Evolutionary conservation across 2,329 filamentous ascomycete species (phyloP).

Genomic region (Drechslerella stenobrocha): DNA sequence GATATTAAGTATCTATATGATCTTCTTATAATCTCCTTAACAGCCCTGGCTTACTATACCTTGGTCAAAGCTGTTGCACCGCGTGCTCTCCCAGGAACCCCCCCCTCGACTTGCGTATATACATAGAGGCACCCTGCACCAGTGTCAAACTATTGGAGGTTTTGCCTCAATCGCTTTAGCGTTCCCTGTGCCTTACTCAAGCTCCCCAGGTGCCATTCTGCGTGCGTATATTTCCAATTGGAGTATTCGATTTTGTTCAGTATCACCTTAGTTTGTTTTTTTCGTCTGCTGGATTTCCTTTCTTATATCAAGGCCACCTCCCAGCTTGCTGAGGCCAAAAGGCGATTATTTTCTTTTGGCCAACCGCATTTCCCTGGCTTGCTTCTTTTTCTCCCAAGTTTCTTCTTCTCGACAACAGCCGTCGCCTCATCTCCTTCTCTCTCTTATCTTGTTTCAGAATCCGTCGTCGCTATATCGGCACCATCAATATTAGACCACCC

Average conservation of each 20-base stretch:
- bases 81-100: slow-evolving; percentile 39
- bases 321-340: slow-evolving; percentile 20
- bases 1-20: slow-evolving; percentile 26
- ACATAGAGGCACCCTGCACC: slow-evolving; percentile 16
- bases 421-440: slow-evolving; percentile 12
- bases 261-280: slow-evolving; percentile 15
- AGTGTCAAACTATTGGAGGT: slow-evolving; percentile 10
- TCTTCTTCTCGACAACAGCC: slow-evolving; percentile 15
- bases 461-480: slow-evolving; percentile 13
- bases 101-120: neutral
- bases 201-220: neutral
- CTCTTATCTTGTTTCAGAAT: slow-evolving; percentile 21
- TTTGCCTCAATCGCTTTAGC: no score
- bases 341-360: slow-evolving; percentile 41
- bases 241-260: slow-evolving; percentile 20
- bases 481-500: neutral
- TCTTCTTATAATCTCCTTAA: slow-evolving; percentile 41
- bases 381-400: slow-evolving; percentile 48
- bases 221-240: slow-evolving; percentile 1
- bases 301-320: slow-evolving; percentile 34
- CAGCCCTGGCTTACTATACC: slow-evolving; percentile 15
- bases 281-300: slow-evolving; percentile 7
- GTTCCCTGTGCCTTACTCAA: neutral
- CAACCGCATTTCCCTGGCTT: slow-evolving; percentile 32
- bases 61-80: slow-evolving; percentile 16